Conservation (phyloP, 805 yeast species). For the Torulaspora franciscae region DNA sequence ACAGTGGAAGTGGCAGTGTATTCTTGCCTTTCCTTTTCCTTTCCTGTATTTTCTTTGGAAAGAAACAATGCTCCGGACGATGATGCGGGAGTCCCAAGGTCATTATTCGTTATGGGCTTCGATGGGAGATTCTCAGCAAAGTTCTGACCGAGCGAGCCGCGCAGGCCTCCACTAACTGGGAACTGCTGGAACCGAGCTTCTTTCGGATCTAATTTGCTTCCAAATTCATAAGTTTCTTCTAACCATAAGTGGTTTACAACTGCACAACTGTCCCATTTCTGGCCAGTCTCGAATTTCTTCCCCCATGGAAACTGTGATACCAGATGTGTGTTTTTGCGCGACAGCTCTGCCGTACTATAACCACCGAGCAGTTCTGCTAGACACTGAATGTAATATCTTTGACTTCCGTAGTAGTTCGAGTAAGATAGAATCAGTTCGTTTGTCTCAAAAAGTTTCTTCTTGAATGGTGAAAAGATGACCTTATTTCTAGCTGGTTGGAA, state of each 20-base stretch:
- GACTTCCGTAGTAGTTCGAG: constrained; percentile 82
- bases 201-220: constrained; percentile 14
- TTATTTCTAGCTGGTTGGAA: constrained; percentile 54
- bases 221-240: constrained; percentile 59
- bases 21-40: neutral
- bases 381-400: constrained; percentile 63
- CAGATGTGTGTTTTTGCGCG: constrained; percentile 63
- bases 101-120: neutral
- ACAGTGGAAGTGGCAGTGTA: too few species aligned
- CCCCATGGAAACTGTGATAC: constrained; percentile 67
- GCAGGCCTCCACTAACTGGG: constrained; percentile 16
- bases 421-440: constrained; percentile 54
- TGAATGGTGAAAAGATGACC: constrained; percentile 66
- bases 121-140: neutral
- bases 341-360: constrained; percentile 58
- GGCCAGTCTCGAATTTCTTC: constrained; percentile 68
- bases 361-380: constrained; percentile 72
- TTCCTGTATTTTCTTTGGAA: too few species aligned
- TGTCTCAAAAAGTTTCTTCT: constrained; percentile 46
- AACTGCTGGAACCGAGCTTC: constrained; percentile 11
- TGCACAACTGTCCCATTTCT: constrained; percentile 48
- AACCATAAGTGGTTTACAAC: constrained; percentile 80
- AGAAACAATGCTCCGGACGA: neutral
- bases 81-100: neutral
- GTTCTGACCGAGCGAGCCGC: constrained; percentile 11